Evolutionary conservation across 306 rosid genomes (phyloP).

Genomic region (Arachis hypogaea): DNA sequence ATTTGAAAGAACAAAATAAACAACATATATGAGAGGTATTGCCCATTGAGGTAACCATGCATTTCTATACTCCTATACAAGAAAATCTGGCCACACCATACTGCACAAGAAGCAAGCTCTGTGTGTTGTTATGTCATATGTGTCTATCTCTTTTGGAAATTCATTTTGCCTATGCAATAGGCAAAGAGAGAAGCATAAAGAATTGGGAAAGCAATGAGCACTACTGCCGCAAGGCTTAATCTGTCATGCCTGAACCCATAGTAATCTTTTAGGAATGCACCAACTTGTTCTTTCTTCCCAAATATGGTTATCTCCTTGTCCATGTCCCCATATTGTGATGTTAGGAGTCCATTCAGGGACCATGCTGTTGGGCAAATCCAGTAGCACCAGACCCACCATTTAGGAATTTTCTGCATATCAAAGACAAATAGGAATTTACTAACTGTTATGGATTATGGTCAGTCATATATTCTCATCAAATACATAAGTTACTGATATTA

Average conservation of each 20-base stretch:
- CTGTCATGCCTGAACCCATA: conserved; percentile 66
- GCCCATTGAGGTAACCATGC: conserved; percentile 36
- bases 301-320: conserved; percentile 57
- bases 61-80: conserved; percentile 46
- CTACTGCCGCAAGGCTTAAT: conserved; percentile 61
- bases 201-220: conserved; percentile 70
- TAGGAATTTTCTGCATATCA: conserved; percentile 78
- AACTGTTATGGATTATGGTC: background rate
- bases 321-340: conserved; percentile 78
- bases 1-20: conserved; percentile 15
- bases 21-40: conserved; percentile 25
- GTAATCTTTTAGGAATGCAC: conserved; percentile 59
- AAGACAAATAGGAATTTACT: conserved; percentile 12
- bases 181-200: conserved; percentile 66
- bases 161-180: conserved; percentile 67
- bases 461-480: conserved; percentile 6
- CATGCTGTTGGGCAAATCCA: conserved; percentile 85
- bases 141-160: conserved; percentile 64
- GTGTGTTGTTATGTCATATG: conserved; percentile 1
- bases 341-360: conserved; percentile 75
- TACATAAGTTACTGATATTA: conserved; percentile 13
- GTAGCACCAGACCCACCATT: conserved; percentile 88
- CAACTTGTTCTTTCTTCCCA: conserved; percentile 60
- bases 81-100: conserved; percentile 44
- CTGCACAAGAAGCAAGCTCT: conserved; percentile 37